These are phyloP conservation scores for Xylaria bambusicola DNA, from an alignment of 495 filamentous ascomycete genomes.

Conservation along the genomic window DNA sequence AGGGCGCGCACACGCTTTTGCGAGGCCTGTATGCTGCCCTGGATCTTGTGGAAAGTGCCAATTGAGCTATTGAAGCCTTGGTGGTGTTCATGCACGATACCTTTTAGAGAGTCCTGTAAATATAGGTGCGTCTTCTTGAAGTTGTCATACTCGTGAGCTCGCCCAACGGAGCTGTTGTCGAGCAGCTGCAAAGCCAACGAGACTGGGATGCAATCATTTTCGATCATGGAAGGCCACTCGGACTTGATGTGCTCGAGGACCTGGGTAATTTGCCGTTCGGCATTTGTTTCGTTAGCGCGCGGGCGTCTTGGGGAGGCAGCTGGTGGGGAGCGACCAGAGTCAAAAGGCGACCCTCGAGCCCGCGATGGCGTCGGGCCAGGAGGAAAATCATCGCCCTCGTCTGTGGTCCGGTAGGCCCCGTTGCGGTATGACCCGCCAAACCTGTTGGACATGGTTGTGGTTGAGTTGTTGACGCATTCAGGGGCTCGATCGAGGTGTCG, in stretches of 20 bases:
- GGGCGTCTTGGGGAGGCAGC: conserved; percentile 24
- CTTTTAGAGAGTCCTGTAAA: conserved; percentile 87
- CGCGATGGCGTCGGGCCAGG: conserved; percentile 30
- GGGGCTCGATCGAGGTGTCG: no score
- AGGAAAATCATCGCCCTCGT: conserved; percentile 48
- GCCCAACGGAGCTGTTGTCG: conserved; percentile 89
- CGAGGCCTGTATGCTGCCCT: conserved; percentile 84
- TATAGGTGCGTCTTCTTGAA: conserved; percentile 80
- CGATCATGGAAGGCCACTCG: conserved; percentile 90
- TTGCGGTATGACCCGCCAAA: conserved; percentile 46
- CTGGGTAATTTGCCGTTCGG: conserved; percentile 49
- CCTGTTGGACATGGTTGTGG: conserved; percentile 45
- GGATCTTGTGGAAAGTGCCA: conserved; percentile 97
- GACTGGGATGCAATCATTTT: conserved; percentile 84
- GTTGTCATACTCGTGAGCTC: conserved; percentile 79
- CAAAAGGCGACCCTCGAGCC: conserved; percentile 28
- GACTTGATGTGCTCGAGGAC: conserved; percentile 68
- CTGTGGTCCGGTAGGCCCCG: conserved; percentile 34
- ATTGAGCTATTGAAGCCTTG: conserved; percentile 99
- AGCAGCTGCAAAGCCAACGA: conserved; percentile 90
- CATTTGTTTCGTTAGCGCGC: conserved; percentile 41
- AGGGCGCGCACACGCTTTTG: conserved; percentile 81
- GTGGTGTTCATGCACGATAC: conserved; percentile 97
- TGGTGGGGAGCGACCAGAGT: conserved; percentile 22
- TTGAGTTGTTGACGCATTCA: conserved; percentile 29